Evolutionary conservation across 2,329 filamentous ascomycete genomes (phyloP).

Genomic region (Cladosporium sp.): DNA sequence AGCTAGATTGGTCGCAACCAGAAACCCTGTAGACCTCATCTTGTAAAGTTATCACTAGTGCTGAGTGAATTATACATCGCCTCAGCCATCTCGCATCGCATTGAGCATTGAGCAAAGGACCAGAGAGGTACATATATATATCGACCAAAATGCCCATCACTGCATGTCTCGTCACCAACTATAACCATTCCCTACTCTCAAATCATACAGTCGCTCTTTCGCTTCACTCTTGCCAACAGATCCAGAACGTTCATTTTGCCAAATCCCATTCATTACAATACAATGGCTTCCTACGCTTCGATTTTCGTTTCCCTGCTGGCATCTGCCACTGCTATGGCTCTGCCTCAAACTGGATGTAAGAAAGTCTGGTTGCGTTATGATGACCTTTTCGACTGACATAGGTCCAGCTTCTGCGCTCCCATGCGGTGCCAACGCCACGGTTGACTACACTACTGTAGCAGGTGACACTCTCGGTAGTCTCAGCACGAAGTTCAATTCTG

Average conservation of each 20-base stretch:
- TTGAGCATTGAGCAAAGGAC: too few species aligned
- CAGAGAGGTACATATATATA: not conserved
- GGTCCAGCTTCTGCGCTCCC: not conserved
- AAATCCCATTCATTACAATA: not conserved
- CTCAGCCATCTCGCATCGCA: too few species aligned
- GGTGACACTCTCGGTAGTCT: slow-evolving; percentile 23
- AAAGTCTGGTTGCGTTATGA: not conserved
- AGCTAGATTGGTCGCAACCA: not conserved
- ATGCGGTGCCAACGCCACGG: slow-evolving; percentile 18
- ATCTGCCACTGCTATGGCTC: not conserved
- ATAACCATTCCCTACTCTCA: not conserved
- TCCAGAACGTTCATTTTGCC: not conserved
- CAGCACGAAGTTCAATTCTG: slow-evolving; percentile 19
- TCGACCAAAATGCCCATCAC: not conserved
- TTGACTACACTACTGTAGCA: slow-evolving; percentile 18
- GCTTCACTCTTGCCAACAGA: not conserved
- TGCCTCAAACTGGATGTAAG: not conserved
- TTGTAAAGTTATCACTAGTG: not conserved
- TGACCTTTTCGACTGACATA: not conserved
- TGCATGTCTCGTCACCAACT: not conserved
- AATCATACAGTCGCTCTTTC: not conserved
- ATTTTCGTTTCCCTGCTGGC: not conserved
- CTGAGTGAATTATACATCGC: not conserved
- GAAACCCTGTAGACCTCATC: not conserved
- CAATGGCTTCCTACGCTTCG: not conserved